These are phyloP conservation scores for Cephaloascus fragrans DNA, from an alignment of 805 yeast genomes.

Conservation along the genomic window DNA sequence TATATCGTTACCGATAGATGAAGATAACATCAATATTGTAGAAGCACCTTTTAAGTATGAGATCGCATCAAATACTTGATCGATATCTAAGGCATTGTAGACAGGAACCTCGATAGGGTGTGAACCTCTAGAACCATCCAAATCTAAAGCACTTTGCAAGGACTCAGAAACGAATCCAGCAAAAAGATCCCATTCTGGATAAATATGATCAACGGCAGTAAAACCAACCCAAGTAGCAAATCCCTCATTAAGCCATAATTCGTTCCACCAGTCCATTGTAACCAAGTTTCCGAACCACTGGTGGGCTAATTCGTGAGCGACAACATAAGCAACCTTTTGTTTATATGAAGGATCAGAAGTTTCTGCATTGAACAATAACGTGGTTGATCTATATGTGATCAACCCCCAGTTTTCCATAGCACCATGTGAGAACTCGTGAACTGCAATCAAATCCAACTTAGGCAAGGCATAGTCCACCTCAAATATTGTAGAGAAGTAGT, in stretches of 20 bases:
- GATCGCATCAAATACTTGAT: conserved; percentile 74
- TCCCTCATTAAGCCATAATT: conserved; percentile 83
- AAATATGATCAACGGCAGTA: conserved; percentile 55
- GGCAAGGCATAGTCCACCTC: conserved; percentile 59
- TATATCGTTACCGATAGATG: conserved; percentile 54
- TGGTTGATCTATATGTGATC: conserved; percentile 53
- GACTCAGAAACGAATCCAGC: conserved; percentile 42
- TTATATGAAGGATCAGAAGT: conserved; percentile 42
- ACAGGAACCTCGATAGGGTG: conserved; percentile 83
- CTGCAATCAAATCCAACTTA: conserved; percentile 70
- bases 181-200: conserved; percentile 79
- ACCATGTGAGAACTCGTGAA: conserved; percentile 72
- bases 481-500: conserved; percentile 36
- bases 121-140: conserved; percentile 52
- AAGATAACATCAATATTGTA: conserved; percentile 66
- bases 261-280: conserved; percentile 94
- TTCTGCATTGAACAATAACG: conserved; percentile 33
- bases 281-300: conserved; percentile 89
- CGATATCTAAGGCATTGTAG: conserved; percentile 67
- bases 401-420: conserved; percentile 94
- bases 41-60: conserved; percentile 80
- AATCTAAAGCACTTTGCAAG: conserved; percentile 38
- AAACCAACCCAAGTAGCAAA: conserved; percentile 84
- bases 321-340: conserved; percentile 72
- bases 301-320: conserved; percentile 81